A percentile compares a stretch with the other conserved stretches of the same genome.
Conservation (phyloP, 208 protist species). For the Wallacemonas sp. region DNA sequence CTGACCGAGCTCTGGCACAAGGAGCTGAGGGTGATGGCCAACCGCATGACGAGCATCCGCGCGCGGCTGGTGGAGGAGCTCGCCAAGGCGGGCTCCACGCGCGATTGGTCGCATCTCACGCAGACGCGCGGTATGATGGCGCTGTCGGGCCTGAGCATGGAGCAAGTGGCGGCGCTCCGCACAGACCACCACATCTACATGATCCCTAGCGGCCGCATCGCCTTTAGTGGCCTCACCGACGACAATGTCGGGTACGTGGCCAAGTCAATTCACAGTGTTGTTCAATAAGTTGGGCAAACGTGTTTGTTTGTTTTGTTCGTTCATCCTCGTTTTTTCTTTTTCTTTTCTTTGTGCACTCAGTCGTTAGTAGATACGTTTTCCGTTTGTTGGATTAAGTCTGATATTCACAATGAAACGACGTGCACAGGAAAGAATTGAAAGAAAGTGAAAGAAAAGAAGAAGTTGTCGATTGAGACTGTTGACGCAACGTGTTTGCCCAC, state of each 20-base stretch:
- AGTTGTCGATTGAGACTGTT: too few species aligned
- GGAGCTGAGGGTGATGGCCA: constrained; percentile 91
- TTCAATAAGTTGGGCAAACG: constrained; percentile 20
- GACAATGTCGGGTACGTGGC: constrained; percentile 80
- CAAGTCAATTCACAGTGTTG: constrained; percentile 64
- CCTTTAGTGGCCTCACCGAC: constrained; percentile 70
- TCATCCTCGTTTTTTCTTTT: constrained; percentile 10
- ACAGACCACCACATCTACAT: constrained; percentile 78
- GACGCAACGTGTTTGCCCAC: too few species aligned
- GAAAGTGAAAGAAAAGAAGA: too few species aligned
- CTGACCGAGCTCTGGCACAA: constrained; percentile 79
- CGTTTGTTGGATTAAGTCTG: too few species aligned
- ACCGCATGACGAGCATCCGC: constrained; percentile 70
- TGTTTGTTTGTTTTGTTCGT: background rate
- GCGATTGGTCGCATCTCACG: constrained; percentile 92
- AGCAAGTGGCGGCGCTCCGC: constrained; percentile 55
- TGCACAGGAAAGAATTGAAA: too few species aligned
- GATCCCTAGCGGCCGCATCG: constrained; percentile 69
- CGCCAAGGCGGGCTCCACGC: constrained; percentile 47
- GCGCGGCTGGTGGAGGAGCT: constrained; percentile 68
- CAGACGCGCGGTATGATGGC: constrained; percentile 97
- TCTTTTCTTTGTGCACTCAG: too few species aligned
- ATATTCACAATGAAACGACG: too few species aligned
- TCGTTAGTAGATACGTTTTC: too few species aligned
- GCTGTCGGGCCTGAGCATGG: constrained; percentile 90